These are phyloP conservation scores for Arachis stenosperma DNA, from an alignment of 306 rosid genomes.

Conservation along the genomic window DNA sequence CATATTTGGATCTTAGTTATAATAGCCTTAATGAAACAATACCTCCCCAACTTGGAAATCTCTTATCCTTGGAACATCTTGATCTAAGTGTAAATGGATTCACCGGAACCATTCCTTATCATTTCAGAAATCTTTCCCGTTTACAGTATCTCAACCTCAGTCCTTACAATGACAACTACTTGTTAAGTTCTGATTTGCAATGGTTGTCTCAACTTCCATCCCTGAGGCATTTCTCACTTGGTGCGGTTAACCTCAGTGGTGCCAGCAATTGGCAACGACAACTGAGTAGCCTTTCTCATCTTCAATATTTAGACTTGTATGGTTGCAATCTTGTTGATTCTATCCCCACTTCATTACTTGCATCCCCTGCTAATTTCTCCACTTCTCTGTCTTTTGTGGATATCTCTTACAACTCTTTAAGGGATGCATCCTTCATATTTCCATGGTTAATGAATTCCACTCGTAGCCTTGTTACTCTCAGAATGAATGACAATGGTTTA, in stretches of 20 bases:
- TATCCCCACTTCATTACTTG: background rate
- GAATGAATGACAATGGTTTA: background rate
- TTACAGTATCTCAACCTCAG: background rate
- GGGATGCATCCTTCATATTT: background rate
- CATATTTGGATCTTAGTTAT: no score
- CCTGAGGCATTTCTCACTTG: background rate
- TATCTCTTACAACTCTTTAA: background rate
- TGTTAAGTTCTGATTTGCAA: background rate
- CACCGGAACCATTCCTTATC: background rate
- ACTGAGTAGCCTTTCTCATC: background rate
- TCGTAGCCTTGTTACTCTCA: background rate
- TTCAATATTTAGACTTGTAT: background rate
- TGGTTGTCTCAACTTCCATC: slow-evolving; percentile 14
- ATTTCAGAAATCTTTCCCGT: background rate
- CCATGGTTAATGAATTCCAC: slow-evolving; percentile 20
- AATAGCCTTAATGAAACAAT: no score
- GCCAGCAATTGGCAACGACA: background rate
- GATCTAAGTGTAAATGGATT: background rate
- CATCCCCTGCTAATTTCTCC: background rate
- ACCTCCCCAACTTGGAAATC: background rate
- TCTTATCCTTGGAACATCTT: background rate
- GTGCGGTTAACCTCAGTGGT: background rate
- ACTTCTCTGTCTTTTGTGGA: background rate
- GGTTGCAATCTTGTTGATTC: background rate
- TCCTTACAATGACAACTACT: accelerated